Base-by-base conservation (phyloP, 2,329 filamentous ascomycete genomes). In the Trichoderma koningiopsis region DNA sequence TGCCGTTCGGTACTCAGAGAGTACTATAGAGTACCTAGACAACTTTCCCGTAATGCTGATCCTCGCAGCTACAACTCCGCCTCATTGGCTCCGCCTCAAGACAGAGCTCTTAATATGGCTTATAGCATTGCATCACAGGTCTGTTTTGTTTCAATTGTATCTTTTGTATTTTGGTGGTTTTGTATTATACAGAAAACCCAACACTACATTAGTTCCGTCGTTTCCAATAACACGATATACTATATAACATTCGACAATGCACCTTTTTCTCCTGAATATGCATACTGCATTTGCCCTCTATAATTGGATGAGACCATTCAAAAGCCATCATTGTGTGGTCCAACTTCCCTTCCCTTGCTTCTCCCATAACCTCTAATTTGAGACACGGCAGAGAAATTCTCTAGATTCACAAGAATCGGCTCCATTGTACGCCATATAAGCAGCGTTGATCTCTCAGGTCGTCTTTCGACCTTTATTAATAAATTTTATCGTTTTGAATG, bases 401-500 rank as follows among this genome's bases (percentile, higher is more conserved):
- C 40, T 40, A 52, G 29, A 62, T 62, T 22, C 59, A 27, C 29
- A 3, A 33, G n/a, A 53, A 67, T 40, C 63, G 22, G n/a, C 16
- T 24, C 65, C 43, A 33, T 19, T 43, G 27, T 53, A 53, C 56
- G 57, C 57, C 65, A 55, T 68, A 57, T 27, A 55, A 43, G 29
- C 56, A 68, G 57, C 29, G 8, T 31, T 58, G 55, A 37, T 55
- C 37, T 58, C 43, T 59, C 29, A 33, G 57, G 16, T 33, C 53
- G 14, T 29, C 29, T 56, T 29, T 56, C 27, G 27, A 29, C 29
- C 16, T 37, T 10, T 14, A 52, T 37, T 52, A 37, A 16, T 33
- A 59, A 43, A 22, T 37, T 31, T 22, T 29, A 49, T 49, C 29
- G 16, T n/a, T 52, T 31, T 31, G 6, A 52, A 27, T 10, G 10